Evolutionary conservation across 1,284 basidiomycete genomes (phyloP).

Genomic region (Trichosporon ovoides): DNA sequence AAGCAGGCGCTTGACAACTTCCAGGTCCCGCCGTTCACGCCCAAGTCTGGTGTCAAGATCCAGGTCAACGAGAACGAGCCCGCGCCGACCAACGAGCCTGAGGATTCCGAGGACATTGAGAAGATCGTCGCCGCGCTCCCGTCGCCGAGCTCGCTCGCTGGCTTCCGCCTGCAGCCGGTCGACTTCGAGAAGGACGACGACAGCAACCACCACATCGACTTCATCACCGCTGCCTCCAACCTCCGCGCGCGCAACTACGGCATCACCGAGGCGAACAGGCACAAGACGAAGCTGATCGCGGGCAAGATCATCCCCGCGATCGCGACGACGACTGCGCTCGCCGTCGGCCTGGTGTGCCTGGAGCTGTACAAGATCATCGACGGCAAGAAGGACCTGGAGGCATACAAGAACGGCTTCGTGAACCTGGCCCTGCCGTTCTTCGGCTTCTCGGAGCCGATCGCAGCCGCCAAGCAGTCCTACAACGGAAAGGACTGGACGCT

Average conservation of each 20-base stretch:
- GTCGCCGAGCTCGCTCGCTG: conserved; percentile 82
- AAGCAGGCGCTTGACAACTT: conserved; percentile 80
- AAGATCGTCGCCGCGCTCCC: conserved; percentile 68
- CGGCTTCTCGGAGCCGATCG: conserved; percentile 97
- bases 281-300: conserved; percentile 97
- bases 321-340: conserved; percentile 93
- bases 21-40: conserved; percentile 85
- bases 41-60: conserved; percentile 86
- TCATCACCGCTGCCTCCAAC: conserved; percentile 97
- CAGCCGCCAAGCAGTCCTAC: conserved; percentile 82
- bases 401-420: conserved; percentile 98
- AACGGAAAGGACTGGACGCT: conserved; percentile 88
- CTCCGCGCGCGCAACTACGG: conserved; percentile 93
- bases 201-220: conserved; percentile 96
- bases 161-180: conserved; percentile 88
- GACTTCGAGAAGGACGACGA: conserved; percentile 99
- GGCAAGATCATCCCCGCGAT: conserved; percentile 99
- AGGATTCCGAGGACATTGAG: conserved; percentile 56
- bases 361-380: conserved; percentile 99
- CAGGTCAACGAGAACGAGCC: conserved; percentile 91
- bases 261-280: conserved; percentile 81
- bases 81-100: conserved; percentile 58
- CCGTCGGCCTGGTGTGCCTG: conserved; percentile 90
- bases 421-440: conserved; percentile 98
- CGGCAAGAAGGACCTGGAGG: conserved; percentile 83